phyloP scores from a whole-genome alignment of 768 basidiomycete species.

The Agrocybe praecox region DNA sequence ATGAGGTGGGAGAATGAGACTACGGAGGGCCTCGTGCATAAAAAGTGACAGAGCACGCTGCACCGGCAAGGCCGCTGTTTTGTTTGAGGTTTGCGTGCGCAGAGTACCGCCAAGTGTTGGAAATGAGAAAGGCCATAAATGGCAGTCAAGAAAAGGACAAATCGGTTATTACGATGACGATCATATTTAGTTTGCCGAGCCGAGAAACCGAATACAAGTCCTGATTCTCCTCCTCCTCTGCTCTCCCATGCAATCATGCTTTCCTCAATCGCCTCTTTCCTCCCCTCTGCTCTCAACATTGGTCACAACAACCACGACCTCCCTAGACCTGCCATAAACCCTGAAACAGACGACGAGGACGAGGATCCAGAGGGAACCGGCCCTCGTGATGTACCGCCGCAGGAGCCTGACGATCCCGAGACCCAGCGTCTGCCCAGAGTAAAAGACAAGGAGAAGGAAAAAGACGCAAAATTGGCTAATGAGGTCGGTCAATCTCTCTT shows the following conservation, averaged over 20 bases:
- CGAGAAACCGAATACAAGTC: conserved; percentile 3
- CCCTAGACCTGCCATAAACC: conserved; percentile 23
- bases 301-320: conserved; percentile 17
- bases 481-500: conserved; percentile 25
- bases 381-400: conserved; percentile 3
- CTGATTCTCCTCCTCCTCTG: neutral
- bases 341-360: conserved; percentile 34
- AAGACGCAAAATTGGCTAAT: conserved; percentile 25
- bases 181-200: neutral
- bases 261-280: conserved; percentile 50
- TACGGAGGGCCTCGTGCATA: too few species aligned
- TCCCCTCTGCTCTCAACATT: conserved; percentile 49
- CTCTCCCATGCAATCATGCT: conserved; percentile 40
- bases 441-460: conserved; percentile 31
- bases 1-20: too few species aligned
- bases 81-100: too few species aligned
- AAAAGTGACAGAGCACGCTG: too few species aligned
- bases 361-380: conserved; percentile 20
- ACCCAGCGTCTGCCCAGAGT: conserved; percentile 14
- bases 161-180: conserved; percentile 9
- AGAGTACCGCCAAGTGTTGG: too few species aligned
- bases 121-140: neutral
- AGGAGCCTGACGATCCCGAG: conserved; percentile 6
- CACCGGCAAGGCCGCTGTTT: too few species aligned
- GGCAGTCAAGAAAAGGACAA: neutral